Evolutionary conservation across 1,284 basidiomycete genomes (phyloP), one percentile per base, ranked within the genome.

Genomic region (Ceratorhiza oryzae-sativae): DNA sequence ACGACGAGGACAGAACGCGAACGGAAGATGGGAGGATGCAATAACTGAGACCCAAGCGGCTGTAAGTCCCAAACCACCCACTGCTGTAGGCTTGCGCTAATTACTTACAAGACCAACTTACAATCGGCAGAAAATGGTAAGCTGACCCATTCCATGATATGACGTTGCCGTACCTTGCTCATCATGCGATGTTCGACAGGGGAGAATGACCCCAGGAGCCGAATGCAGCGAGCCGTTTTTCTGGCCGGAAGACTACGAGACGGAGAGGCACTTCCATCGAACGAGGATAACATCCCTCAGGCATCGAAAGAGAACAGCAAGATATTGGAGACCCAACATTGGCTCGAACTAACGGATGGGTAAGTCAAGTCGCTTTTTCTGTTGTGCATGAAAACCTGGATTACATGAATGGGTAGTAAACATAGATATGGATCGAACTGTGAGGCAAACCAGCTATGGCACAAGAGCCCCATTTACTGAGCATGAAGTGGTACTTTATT

Each of bases 371-470:
- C 36, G 20, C 27, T 60, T 41, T 15, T 46, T 23, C 23, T 45
- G 25, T 15, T 4, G 12, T 53, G 13, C 13, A 39, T 6, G 36
- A 39, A 39, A 13, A 39, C 36, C 23, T 20, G 71, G 18, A n/a
- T 59, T 60, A n/a, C n/a, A n/a, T 39, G 18, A 23, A 9, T 51
- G 42, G 32, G 18, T 77, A 85, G 85, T n/a, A 90, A 90, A 77
- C 88, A 90, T 77, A 83, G 88, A 42, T 91, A 90, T 82, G 90
- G 87, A 4, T 85, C 86, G 32, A 88, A 89, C 78, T 79, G 86
- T 85, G 77, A 78, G 32, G 48, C 10, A 59, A 72, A 67, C 53
- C 10, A 67, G 42, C 41, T 61, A 73, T 13, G 61, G n/a, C n/a
- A n/a, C n/a, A n/a, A n/a, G n/a, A n/a, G n/a, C n/a, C n/a, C n/a